These are phyloP conservation scores for Alternaria sp. DNA, from an alignment of 2,329 filamentous ascomycete species.

Conservation along the genomic window DNA sequence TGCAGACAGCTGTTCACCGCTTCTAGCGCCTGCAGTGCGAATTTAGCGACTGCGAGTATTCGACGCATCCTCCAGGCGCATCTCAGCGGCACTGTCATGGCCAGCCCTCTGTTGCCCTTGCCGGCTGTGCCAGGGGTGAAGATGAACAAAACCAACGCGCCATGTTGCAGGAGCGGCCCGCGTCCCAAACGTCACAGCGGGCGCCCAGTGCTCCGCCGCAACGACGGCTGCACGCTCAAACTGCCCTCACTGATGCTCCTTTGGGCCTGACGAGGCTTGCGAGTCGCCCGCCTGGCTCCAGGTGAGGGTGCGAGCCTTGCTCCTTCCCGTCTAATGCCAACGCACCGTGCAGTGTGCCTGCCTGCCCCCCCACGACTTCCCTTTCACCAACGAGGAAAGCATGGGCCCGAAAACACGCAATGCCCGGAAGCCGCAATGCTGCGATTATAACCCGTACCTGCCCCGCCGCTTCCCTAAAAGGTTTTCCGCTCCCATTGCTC, in stretches of 20 bases:
- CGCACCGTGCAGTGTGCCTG: constrained; percentile 50
- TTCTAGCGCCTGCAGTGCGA: constrained; percentile 24
- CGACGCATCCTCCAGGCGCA: not conserved
- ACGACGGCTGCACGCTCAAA: constrained; percentile 34
- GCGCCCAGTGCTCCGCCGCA: constrained; percentile 40
- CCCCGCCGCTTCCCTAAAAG: constrained; percentile 22
- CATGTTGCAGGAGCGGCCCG: constrained; percentile 19
- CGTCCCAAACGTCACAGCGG: constrained; percentile 39
- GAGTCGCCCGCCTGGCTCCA: constrained; percentile 38
- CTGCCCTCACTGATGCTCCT: constrained; percentile 29
- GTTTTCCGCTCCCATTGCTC: constrained; percentile 15
- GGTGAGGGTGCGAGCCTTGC: constrained; percentile 34
- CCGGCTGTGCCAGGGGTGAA: constrained; percentile 24
- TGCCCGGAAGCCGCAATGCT: constrained; percentile 18
- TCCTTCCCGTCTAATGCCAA: constrained; percentile 39
- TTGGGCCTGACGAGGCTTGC: constrained; percentile 34
- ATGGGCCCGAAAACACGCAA: constrained; percentile 15
- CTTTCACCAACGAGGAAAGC: constrained; percentile 15
- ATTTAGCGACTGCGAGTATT: constrained; percentile 1
- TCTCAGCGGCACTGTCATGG: constrained; percentile 1
- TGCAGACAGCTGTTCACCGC: constrained; percentile 45
- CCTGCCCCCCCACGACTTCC: constrained; percentile 14
- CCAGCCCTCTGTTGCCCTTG: constrained; percentile 11
- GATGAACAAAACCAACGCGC: constrained; percentile 25
- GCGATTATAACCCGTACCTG: constrained; percentile 41